A percentile compares a stretch with the other conserved stretches of the same genome.
These are phyloP conservation scores for Papiliotrema fonsecae DNA, from an alignment of 1,284 basidiomycete genomes.

Conservation along the genomic window DNA sequence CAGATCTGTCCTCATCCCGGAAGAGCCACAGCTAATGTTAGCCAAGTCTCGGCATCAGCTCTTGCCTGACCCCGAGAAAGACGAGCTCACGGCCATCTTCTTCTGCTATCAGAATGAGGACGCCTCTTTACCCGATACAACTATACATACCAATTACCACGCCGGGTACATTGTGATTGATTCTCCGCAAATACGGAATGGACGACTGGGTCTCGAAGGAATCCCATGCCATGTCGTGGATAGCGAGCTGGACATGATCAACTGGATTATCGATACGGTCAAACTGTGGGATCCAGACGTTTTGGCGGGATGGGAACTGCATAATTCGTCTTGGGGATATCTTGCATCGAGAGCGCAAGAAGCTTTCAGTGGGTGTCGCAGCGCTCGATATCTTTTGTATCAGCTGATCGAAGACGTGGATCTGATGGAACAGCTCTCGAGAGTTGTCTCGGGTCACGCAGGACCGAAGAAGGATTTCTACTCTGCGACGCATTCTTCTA, in stretches of 20 bases:
- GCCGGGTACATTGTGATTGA: slow-evolving; percentile 62
- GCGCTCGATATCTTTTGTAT: background rate
- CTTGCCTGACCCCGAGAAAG: slow-evolving; percentile 65
- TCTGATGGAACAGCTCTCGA: slow-evolving; percentile 62
- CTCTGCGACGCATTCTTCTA: slow-evolving; percentile 70
- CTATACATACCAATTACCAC: slow-evolving; percentile 46
- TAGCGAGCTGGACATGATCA: slow-evolving; percentile 77
- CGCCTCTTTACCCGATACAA: slow-evolving; percentile 48
- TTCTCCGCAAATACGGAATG: slow-evolving; percentile 21
- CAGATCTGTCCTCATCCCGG: background rate
- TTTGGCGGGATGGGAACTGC: slow-evolving; percentile 86
- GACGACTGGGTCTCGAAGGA: slow-evolving; percentile 37
- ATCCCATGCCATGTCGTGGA: slow-evolving; percentile 58
- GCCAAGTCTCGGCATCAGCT: slow-evolving; percentile 61
- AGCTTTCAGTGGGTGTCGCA: slow-evolving; percentile 57
- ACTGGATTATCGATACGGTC: slow-evolving; percentile 70
- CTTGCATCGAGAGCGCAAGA: slow-evolving; percentile 61
- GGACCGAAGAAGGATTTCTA: slow-evolving; percentile 60
- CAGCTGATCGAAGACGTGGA: slow-evolving; percentile 56
- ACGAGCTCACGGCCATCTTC: slow-evolving; percentile 68
- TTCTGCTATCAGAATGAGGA: slow-evolving; percentile 63
- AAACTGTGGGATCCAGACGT: slow-evolving; percentile 84
- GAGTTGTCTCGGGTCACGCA: slow-evolving; percentile 55
- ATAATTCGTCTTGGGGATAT: slow-evolving; percentile 87
- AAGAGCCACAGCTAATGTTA: slow-evolving; percentile 39